Conservation (phyloP, 805 yeast species). For the Cyberlindnera galapagoensis region DNA sequence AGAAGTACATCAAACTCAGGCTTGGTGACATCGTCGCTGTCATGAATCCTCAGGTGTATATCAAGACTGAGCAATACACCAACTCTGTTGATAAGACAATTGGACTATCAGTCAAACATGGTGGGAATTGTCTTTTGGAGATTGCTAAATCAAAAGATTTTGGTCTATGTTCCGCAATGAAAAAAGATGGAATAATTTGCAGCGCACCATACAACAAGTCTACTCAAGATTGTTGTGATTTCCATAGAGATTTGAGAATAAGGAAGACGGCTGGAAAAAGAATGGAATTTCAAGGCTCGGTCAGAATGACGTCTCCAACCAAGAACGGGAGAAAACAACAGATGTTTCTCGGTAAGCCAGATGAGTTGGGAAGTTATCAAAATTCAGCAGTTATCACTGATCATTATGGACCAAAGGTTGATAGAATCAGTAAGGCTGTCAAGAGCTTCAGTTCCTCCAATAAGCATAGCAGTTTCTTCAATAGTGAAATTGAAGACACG, state of each 20-base stretch:
- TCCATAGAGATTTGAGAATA: conserved; percentile 56
- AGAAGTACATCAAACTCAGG: conserved; percentile 64
- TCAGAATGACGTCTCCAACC: conserved; percentile 49
- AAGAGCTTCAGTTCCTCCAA: conserved; percentile 33
- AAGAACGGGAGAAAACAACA: conserved; percentile 37
- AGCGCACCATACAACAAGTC: conserved; percentile 50
- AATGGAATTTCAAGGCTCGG: conserved; percentile 66
- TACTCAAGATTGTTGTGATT: conserved; percentile 56
- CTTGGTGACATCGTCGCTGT: conserved; percentile 72
- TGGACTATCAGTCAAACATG: conserved; percentile 47
- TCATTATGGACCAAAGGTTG: conserved; percentile 19
- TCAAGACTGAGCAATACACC: conserved; percentile 16
- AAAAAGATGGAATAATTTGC: conserved; percentile 48
- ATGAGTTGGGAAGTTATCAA: conserved; percentile 22
- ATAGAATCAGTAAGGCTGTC: conserved; percentile 19
- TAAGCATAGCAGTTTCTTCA: conserved; percentile 45
- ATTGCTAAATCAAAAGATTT: conserved; percentile 66
- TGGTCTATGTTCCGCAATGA: conserved; percentile 50
- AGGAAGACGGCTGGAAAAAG: conserved; percentile 51
- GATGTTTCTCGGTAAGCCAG: conserved; percentile 31
- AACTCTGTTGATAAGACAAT: conserved; percentile 30
- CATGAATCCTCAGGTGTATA: conserved; percentile 62
- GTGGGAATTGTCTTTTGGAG: conserved; percentile 52
- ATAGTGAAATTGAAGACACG: conserved; percentile 30
- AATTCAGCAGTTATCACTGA: conserved; percentile 23